phyloP scores from a whole-genome alignment of 2,329 filamentous ascomycete species.

The Penicillium sp. region DNA sequence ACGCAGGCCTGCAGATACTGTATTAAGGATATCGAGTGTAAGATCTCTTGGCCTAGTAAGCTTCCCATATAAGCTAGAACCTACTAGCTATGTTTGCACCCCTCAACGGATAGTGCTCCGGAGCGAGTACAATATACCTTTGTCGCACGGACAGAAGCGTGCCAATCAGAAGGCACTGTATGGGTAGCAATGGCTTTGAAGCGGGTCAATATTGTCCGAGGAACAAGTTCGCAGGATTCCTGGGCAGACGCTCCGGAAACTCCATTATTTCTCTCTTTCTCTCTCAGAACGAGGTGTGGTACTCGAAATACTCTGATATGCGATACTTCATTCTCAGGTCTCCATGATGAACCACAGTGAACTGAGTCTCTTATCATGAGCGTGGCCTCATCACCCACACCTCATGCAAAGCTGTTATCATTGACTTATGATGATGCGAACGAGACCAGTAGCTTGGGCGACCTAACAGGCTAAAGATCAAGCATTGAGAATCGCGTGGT shows the following conservation, averaged over 20 bases:
- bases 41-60: not conserved
- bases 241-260: not conserved
- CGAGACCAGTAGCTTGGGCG: not conserved
- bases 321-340: no score
- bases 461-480: conserved; percentile 1
- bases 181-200: not conserved
- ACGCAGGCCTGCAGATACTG: not conserved
- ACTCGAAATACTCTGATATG: not conserved
- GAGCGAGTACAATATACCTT: not conserved
- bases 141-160: not conserved
- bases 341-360: not conserved
- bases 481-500: not conserved
- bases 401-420: not conserved
- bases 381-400: not conserved
- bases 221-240: not conserved
- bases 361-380: no score
- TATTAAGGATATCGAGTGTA: not conserved
- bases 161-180: not conserved
- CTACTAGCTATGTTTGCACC: not conserved
- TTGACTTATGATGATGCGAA: not conserved
- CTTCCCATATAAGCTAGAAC: not conserved
- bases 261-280: not conserved
- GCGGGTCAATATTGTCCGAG: not conserved
- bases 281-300: not conserved
- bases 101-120: not conserved